A percentile compares a stretch with the other conserved stretches of the same genome.
Evolutionary conservation across 2,329 filamentous ascomycete species (phyloP).

Genomic region (Aspergillus sp.): DNA sequence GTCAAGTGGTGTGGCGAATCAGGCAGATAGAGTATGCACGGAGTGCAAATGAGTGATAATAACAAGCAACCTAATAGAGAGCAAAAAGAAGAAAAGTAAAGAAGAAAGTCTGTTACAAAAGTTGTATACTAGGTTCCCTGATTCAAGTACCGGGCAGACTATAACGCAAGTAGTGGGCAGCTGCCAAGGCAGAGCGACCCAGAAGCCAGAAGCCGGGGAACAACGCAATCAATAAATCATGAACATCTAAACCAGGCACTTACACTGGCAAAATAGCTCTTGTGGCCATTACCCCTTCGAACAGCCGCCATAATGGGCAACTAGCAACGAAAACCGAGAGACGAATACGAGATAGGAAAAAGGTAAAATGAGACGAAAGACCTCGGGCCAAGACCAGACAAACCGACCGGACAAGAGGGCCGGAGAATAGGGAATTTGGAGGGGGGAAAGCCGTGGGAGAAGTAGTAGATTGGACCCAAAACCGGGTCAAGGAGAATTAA

Average conservation of each 20-base stretch:
- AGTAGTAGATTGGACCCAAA: background rate
- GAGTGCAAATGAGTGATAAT: background rate
- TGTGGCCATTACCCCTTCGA: slow-evolving; percentile 32
- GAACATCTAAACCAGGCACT: slow-evolving; percentile 16
- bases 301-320: slow-evolving; percentile 29
- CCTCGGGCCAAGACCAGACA: slow-evolving; percentile 19
- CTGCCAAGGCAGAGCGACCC: background rate
- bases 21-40: background rate
- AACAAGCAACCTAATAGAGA: background rate
- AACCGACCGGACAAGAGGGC: slow-evolving; percentile 13
- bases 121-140: background rate
- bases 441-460: background rate
- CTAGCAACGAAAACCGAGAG: background rate
- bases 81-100: background rate
- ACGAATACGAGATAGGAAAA: slow-evolving; percentile 1
- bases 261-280: slow-evolving; percentile 38
- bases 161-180: background rate
- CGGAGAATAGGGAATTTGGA: slow-evolving; percentile 3
- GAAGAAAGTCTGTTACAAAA: background rate
- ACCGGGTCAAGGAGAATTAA: background rate
- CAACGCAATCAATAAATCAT: background rate
- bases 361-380: background rate
- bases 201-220: background rate
- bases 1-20: too few species aligned
- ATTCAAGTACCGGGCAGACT: background rate